Conservation (phyloP, 2,329 filamentous ascomycete genomes). For the Coniochaeta ligniaria region DNA sequence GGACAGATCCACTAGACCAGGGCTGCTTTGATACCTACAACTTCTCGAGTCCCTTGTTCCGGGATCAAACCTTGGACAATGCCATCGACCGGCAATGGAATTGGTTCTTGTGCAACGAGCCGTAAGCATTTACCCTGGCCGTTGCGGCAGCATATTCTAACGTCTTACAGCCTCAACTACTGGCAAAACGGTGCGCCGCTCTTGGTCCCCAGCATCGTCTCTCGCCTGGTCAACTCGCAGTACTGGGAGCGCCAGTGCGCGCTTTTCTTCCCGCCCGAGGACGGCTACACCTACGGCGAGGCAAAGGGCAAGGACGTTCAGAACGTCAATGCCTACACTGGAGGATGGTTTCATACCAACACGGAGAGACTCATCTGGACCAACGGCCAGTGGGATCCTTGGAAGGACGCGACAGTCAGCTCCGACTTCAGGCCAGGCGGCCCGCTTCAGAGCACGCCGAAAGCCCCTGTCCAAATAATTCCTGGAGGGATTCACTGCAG, state of each 20-base stretch:
- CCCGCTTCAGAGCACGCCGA: constrained; percentile 22
- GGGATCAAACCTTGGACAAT: constrained; percentile 30
- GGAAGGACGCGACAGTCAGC: constrained; percentile 30
- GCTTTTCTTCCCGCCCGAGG: constrained; percentile 31
- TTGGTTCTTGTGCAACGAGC: constrained; percentile 49
- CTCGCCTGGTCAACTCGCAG: constrained; percentile 24
- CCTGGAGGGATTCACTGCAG: constrained; percentile 30
- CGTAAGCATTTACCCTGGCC: constrained; percentile 11
- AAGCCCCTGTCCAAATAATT: constrained; percentile 25
- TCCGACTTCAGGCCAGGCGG: constrained; percentile 29
- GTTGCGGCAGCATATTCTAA: not conserved
- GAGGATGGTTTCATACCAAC: constrained; percentile 33
- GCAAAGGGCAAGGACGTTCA: constrained; percentile 20
- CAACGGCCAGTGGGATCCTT: constrained; percentile 33
- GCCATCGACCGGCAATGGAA: constrained; percentile 41
- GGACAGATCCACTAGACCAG: constrained; percentile 31
- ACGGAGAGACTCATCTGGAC: constrained; percentile 29
- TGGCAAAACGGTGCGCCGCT: constrained; percentile 38
- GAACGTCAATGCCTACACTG: constrained; percentile 28
- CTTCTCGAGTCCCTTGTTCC: constrained; percentile 30
- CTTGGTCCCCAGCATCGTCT: constrained; percentile 30
- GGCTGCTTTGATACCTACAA: constrained; percentile 41
- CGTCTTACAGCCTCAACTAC: constrained; percentile 24
- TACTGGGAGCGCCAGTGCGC: constrained; percentile 36
- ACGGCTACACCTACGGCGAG: constrained; percentile 25